phyloP scores from a whole-genome alignment of 805 yeast genomes.

The Pichia exigua region DNA sequence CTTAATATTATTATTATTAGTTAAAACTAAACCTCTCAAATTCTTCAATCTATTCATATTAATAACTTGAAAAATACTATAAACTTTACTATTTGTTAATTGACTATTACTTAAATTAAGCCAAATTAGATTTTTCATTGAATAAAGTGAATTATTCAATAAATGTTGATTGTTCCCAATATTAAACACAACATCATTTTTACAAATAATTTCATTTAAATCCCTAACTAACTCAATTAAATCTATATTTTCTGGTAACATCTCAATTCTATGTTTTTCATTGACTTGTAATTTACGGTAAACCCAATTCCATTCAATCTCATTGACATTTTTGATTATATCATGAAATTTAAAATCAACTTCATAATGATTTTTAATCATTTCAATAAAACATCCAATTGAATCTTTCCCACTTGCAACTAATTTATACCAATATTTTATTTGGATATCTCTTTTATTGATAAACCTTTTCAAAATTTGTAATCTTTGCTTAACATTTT shows the following conservation, averaged over 20 bases:
- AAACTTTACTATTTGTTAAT: conserved; percentile 1
- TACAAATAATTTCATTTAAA: not conserved
- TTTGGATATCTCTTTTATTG: not conserved
- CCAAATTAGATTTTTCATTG: conserved; percentile 7
- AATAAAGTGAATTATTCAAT: conserved; percentile 4
- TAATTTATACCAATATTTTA: conserved; percentile 4
- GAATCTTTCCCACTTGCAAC: conserved; percentile 1
- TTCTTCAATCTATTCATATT: conserved; percentile 6
- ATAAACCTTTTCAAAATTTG: not conserved
- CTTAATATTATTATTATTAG: conserved; percentile 4
- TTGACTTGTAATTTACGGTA: conserved; percentile 2
- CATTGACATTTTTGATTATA: not conserved
- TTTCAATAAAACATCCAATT: conserved; percentile 4
- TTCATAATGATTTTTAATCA: not conserved
- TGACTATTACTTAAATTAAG: conserved; percentile 4
- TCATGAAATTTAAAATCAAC: not conserved
- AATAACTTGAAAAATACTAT: conserved; percentile 8
- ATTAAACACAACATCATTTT: conserved; percentile 4
- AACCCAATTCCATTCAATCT: conserved; percentile 8
- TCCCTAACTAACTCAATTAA: conserved; percentile 4
- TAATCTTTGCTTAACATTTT: conserved; percentile 1
- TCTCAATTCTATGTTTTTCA: conserved; percentile 9
- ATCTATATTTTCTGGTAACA: conserved; percentile 10
- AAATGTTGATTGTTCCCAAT: conserved; percentile 2
- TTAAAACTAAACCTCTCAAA: conserved; percentile 6